Percentiles rank a stretch among this genome's conserved stretches.
phyloP scores from a whole-genome alignment of 768 basidiomycete species.

The Mycena amicta region DNA sequence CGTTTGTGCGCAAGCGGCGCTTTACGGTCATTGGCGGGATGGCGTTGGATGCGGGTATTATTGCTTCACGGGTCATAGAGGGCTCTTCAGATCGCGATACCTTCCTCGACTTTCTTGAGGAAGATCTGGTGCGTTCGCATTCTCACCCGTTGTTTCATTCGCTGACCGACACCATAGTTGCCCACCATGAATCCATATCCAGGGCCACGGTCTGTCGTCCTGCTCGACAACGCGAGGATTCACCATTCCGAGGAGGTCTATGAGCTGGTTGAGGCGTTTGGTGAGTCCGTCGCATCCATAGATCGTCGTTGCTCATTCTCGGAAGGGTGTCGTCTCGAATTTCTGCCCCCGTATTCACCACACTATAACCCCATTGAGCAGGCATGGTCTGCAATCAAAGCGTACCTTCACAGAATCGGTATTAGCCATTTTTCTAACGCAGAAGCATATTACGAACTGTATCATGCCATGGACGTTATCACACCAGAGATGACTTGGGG shows the following conservation, averaged over 20 bases:
- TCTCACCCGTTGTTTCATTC: background rate
- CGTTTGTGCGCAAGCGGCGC: slow-evolving; percentile 23
- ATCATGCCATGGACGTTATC: slow-evolving; percentile 4
- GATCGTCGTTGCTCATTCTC: slow-evolving; percentile 2
- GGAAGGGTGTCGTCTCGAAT: slow-evolving; percentile 27
- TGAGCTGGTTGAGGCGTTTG: slow-evolving; percentile 19
- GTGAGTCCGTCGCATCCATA: slow-evolving; percentile 1
- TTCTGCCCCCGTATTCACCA: slow-evolving; percentile 34
- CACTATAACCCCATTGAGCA: slow-evolving; percentile 36
- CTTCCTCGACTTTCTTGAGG: slow-evolving; percentile 20
- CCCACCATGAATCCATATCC: slow-evolving; percentile 26
- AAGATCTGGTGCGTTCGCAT: slow-evolving; percentile 17
- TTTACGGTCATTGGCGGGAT: slow-evolving; percentile 25
- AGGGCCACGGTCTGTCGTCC: slow-evolving; percentile 23
- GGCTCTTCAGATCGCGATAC: slow-evolving; percentile 21
- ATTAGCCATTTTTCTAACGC: background rate
- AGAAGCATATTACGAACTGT: slow-evolving; percentile 5
- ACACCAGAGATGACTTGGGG: slow-evolving; percentile 11
- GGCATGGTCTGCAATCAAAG: slow-evolving; percentile 30
- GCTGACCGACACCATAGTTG: slow-evolving; percentile 6
- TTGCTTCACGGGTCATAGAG: slow-evolving; percentile 29
- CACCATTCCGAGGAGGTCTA: slow-evolving; percentile 26
- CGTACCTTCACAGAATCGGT: slow-evolving; percentile 15
- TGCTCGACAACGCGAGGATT: slow-evolving; percentile 30
- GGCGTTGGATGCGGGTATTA: slow-evolving; percentile 27